A percentile compares a stretch with the other conserved stretches of the same genome.
These are phyloP conservation scores for Gaultheria prostrata DNA, from an alignment of 148 eudicot species.

Conservation along the genomic window DNA sequence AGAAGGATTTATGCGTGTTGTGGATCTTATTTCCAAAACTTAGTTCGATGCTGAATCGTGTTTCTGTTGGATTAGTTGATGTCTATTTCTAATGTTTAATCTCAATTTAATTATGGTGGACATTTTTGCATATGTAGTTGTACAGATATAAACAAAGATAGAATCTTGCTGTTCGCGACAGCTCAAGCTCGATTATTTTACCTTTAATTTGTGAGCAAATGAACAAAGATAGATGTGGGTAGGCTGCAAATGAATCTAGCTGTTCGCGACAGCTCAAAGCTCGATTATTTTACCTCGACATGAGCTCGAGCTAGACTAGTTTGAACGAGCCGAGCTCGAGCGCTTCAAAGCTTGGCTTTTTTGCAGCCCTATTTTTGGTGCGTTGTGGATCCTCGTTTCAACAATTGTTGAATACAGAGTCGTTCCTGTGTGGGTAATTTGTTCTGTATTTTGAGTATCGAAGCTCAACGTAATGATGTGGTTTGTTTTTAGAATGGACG, in stretches of 20 bases:
- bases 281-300: too few species aligned
- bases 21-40: not conserved
- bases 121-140: not conserved
- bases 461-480: not conserved
- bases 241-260: too few species aligned
- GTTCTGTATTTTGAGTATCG: not conserved
- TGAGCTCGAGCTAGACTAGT: too few species aligned
- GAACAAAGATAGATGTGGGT: not conserved
- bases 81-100: not conserved
- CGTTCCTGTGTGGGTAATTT: not conserved
- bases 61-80: not conserved
- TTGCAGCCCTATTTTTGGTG: too few species aligned
- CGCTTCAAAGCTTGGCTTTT: too few species aligned
- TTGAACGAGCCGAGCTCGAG: too few species aligned
- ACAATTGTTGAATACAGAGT: not conserved
- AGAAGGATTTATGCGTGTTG: not conserved
- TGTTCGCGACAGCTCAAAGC: too few species aligned
- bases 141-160: not conserved
- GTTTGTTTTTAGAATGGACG: not conserved
- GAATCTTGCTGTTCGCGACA: too few species aligned
- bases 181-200: too few species aligned
- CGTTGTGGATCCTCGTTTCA: not conserved
- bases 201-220: too few species aligned
- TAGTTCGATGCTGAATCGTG: not conserved
- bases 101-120: not conserved